Evolutionary conservation across 495 filamentous ascomycete species (phyloP).

Genomic region (Penicillium samsonianum): DNA sequence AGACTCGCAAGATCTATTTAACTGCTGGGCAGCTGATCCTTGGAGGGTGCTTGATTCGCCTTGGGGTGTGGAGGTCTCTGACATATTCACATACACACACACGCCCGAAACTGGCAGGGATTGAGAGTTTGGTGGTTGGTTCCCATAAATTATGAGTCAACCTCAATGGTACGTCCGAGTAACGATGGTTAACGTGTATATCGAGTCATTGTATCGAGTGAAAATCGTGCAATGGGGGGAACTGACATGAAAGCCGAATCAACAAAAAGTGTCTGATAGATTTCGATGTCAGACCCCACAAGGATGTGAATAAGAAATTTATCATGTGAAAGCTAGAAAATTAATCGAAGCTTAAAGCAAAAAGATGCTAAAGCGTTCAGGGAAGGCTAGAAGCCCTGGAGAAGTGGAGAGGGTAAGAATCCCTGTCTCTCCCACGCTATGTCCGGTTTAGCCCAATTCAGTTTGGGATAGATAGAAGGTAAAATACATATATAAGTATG

Average conservation of each 20-base stretch:
- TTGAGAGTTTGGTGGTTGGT: neutral
- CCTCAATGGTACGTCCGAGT: slow-evolving; percentile 5
- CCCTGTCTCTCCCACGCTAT: neutral
- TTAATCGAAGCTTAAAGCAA: neutral
- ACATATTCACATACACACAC: slow-evolving; percentile 29
- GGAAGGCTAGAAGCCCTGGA: neutral
- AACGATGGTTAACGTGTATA: slow-evolving; percentile 17
- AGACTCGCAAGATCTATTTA: slow-evolving; percentile 78
- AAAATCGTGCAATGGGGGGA: neutral
- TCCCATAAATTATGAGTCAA: neutral
- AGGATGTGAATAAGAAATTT: neutral
- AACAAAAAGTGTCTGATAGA: neutral
- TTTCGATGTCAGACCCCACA: neutral
- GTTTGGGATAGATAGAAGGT: too few species aligned
- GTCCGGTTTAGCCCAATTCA: too few species aligned
- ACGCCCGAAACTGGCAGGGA: neutral
- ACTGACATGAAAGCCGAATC: neutral
- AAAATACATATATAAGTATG: too few species aligned
- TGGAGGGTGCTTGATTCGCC: slow-evolving; percentile 26
- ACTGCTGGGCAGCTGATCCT: slow-evolving; percentile 30
- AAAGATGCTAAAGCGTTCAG: neutral
- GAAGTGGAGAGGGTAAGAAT: neutral
- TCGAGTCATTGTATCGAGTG: slow-evolving; percentile 3
- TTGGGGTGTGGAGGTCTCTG: slow-evolving; percentile 36
- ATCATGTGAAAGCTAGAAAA: neutral